Base-by-base conservation (phyloP, 176 grass and related monocot species). In the Carex littledalei region DNA sequence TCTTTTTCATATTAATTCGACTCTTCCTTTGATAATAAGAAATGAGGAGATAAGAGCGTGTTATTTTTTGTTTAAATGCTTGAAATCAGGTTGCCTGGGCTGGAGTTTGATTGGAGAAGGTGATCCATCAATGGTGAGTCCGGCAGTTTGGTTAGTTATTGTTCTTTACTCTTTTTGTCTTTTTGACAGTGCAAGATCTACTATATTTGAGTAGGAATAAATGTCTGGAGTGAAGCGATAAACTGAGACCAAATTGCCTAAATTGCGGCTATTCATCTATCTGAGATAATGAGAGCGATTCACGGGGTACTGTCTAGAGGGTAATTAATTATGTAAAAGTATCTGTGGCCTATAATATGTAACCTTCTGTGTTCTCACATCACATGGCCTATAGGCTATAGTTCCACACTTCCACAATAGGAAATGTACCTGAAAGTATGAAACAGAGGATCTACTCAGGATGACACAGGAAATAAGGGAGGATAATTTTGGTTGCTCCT, bases 71-170 rank as follows among this genome's bases (percentile, higher is more conserved):
- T 29, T 62, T 20, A 29, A 2, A 85, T 11, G 13, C 67, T 54
- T 37, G 49, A 24, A 45, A 43, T 78, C 81, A 99, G 97, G 90
- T 32, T 99, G 97, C 81, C 67, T 95, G 67, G 72, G 81, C 60
- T 99, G 93, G 97, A 89, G 88, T 80, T 88, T 92, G 64, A 79
- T 92, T 63, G 84, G 80, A 83, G 83, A 81, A 65, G 72, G 41
- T 67, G 93, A 99, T 90, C 81, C 91, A 43, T 84, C 85, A 71
- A 81, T 90, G 93, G 97, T 99, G 84, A 90, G 93, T 85, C 9
- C 13, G 11, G 10, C 37, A 73, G 69, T 18, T 62, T 53, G 9
- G 79, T 29, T 77, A 39, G 14, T 37, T 81, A 58, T 13, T 18
- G 14, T 70, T 6, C 6, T 67, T 66, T 58, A 22, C 34, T 83